phyloP scores from a whole-genome alignment of 2,329 filamentous ascomycete genomes.

The Leptographium galeiforme region DNA sequence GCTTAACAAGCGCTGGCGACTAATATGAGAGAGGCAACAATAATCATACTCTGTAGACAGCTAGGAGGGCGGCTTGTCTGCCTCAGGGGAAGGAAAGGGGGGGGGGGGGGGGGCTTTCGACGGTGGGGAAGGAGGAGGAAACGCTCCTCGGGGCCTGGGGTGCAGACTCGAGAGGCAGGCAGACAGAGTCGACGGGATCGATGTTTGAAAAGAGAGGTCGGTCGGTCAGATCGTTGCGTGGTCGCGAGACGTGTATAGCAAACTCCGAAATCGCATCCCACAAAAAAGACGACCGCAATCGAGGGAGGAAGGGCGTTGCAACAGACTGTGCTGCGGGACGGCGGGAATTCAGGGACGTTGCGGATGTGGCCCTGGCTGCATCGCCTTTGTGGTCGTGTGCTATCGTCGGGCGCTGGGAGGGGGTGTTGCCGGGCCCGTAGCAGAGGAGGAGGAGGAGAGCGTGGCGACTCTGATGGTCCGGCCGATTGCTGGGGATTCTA shows the following conservation, averaged over 20 bases:
- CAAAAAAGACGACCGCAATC: neutral
- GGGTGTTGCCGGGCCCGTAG: neutral
- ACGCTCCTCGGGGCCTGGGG: too few relatives aligned
- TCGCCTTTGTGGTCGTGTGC: neutral
- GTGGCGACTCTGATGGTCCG: neutral
- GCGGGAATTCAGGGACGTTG: too few relatives aligned
- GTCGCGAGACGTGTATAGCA: neutral
- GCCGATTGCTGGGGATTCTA: neutral
- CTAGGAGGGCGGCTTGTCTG: neutral
- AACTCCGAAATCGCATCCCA: too few relatives aligned
- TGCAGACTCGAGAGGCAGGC: too few relatives aligned
- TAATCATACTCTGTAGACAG: neutral
- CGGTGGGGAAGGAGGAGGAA: too few relatives aligned
- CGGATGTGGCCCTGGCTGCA: neutral
- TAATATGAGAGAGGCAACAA: neutral
- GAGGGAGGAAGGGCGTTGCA: neutral
- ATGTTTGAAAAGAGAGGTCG: neutral
- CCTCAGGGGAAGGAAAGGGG: neutral
- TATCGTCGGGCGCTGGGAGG: neutral
- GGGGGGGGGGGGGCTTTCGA: too few relatives aligned
- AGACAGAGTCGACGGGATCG: neutral
- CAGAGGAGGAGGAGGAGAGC: neutral
- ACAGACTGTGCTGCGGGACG: neutral
- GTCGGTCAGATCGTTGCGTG: neutral
- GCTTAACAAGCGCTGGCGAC: conserved; percentile 8